Evolutionary conservation across 1,139 yeast genomes (phyloP).

Genomic region (Yamadazyma kanchanaburiensis): DNA sequence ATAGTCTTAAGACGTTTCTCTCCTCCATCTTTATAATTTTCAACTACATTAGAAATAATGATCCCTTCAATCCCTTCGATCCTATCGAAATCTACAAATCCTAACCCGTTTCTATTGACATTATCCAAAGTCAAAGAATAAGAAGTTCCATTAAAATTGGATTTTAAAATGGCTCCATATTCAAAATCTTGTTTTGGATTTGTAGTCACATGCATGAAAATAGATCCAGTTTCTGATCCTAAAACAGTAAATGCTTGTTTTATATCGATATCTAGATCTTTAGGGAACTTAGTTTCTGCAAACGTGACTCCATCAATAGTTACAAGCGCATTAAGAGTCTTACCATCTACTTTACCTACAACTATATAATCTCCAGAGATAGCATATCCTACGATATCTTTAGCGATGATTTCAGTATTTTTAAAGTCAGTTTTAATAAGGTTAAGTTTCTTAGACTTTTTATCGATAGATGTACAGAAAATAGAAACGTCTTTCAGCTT

Average conservation of each 20-base stretch:
- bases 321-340: slow-evolving; percentile 61
- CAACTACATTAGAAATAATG: slow-evolving; percentile 70
- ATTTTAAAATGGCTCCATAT: slow-evolving; percentile 80
- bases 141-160: slow-evolving; percentile 94
- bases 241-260: slow-evolving; percentile 84
- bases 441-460: slow-evolving; percentile 17
- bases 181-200: slow-evolving; percentile 49
- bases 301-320: slow-evolving; percentile 79
- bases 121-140: slow-evolving; percentile 68
- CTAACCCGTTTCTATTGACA: slow-evolving; percentile 71
- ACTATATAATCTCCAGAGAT: slow-evolving; percentile 58
- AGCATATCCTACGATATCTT: slow-evolving; percentile 38
- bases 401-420: slow-evolving; percentile 19
- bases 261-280: slow-evolving; percentile 54
- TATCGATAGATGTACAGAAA: slow-evolving; percentile 52
- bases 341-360: slow-evolving; percentile 55
- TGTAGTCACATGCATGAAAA: slow-evolving; percentile 83
- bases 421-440: slow-evolving; percentile 27
- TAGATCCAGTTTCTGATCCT: slow-evolving; percentile 69
- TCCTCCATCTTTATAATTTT: slow-evolving; percentile 15
- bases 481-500: slow-evolving; percentile 30
- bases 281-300: slow-evolving; percentile 81
- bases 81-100: slow-evolving; percentile 88
- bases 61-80: slow-evolving; percentile 89
- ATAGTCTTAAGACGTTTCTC: slow-evolving; percentile 52